phyloP scores from a whole-genome alignment of 2,329 filamentous ascomycete species.

The Cladosporium phlei region DNA sequence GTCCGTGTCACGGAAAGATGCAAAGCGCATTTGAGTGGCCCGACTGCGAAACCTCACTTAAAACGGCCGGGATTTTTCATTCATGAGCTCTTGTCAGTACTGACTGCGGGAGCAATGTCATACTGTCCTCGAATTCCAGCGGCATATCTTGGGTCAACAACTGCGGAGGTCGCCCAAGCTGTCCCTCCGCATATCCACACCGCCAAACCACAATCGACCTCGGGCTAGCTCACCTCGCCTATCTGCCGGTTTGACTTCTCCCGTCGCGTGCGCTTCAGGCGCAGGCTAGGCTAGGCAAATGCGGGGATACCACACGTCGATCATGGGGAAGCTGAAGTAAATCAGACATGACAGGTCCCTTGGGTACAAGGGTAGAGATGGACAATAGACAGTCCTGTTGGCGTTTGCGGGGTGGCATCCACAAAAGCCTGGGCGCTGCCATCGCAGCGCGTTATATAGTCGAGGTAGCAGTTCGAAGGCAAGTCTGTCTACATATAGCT shows the following conservation, averaged over 20 bases:
- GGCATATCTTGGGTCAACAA: too few relatives aligned
- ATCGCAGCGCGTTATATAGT: not conserved
- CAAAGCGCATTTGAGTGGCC: too few relatives aligned
- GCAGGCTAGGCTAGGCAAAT: constrained; percentile 6
- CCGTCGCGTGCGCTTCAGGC: not conserved
- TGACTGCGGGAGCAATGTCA: too few relatives aligned
- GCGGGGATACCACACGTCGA: constrained; percentile 12
- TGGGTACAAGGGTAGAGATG: too few relatives aligned
- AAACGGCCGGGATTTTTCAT: too few relatives aligned
- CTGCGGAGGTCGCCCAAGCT: too few relatives aligned
- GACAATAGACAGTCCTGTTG: constrained; percentile 4
- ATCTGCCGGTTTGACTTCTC: constrained; percentile 2
- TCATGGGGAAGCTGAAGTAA: not conserved
- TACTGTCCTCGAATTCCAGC: too few relatives aligned
- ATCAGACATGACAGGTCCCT: not conserved
- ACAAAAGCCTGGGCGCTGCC: not conserved
- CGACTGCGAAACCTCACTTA: too few relatives aligned
- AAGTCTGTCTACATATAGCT: not conserved
- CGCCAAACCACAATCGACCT: too few relatives aligned
- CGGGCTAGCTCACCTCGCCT: constrained; percentile 5
- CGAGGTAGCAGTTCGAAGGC: not conserved
- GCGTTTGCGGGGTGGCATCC: not conserved
- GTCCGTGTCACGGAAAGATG: too few relatives aligned
- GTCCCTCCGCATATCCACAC: too few relatives aligned
- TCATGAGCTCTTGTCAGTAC: too few relatives aligned